Base-by-base conservation (phyloP, 345 rosid genomes). In the Lagerstroemia speciosa region DNA sequence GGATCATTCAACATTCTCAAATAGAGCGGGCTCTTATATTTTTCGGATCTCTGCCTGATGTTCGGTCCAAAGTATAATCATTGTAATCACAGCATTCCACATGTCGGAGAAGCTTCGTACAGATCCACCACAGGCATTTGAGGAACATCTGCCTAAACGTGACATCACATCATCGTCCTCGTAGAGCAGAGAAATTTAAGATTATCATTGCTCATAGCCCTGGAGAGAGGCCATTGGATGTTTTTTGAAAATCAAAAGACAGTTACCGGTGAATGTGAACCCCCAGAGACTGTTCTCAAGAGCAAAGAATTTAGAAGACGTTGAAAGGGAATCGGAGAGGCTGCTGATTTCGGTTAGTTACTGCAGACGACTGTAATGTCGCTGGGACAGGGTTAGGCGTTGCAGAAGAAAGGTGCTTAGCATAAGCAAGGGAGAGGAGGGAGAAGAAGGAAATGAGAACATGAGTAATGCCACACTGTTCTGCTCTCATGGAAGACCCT, bases 1-100 rank as follows among this genome's bases (percentile, higher is more conserved):
- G 77, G 77, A 77, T 90, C 97, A 78, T 93, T 97, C 29, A 93
- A n/a, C 92, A 45, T 87, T 83, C 97, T n/a, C n/a, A n/a, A n/a
- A n/a, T n/a, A n/a, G n/a, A n/a, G n/a, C n/a, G n/a, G n/a, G n/a
- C n/a, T n/a, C n/a, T n/a, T n/a, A n/a, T n/a, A n/a, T n/a, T n/a
- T n/a, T n/a, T n/a, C n/a, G n/a, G n/a, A n/a, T n/a, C n/a, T n/a
- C n/a, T n/a, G n/a, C n/a, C n/a, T 37, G 31, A 38, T 38, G 50
- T 66, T 24, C 15, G 12, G 30, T 36, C 8, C 29, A 14, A 66
- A 24, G 8, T 26, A 29, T 26, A 22, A 41, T 8, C 19, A 15
- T n/a, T 11, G 3, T 27, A 4, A 38, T 11, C 20, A 4, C 53
- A 66, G 3, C 53, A 46, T 8, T 68, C 43, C 30, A 7, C n/a